Conservation (phyloP, 768 basidiomycete species). For the Myochromella boudieri region DNA sequence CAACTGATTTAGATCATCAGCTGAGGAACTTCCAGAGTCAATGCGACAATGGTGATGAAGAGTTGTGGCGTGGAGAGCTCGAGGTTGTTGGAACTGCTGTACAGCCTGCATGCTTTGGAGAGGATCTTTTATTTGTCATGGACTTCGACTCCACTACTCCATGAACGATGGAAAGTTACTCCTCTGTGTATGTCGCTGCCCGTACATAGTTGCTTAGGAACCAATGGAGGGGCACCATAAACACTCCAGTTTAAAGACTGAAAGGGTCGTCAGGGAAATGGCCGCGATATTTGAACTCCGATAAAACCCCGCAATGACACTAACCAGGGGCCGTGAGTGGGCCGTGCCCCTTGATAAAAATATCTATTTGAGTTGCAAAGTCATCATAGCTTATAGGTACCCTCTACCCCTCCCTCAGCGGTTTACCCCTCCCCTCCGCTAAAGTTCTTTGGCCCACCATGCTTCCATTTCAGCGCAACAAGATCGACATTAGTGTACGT, state of each 20-base stretch:
- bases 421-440: slow-evolving; percentile 26
- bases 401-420: slow-evolving; percentile 20
- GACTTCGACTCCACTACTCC: slow-evolving; percentile 8
- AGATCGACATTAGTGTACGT: slow-evolving; percentile 91
- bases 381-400: slow-evolving; percentile 15
- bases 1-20: slow-evolving; percentile 10
- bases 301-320: slow-evolving; percentile 27
- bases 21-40: slow-evolving; percentile 8
- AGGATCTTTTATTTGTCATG: slow-evolving; percentile 11
- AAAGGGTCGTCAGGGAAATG: slow-evolving; percentile 11
- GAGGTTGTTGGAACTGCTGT: background rate
- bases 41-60: slow-evolving; percentile 15
- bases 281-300: slow-evolving; percentile 25
- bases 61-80: slow-evolving; percentile 11
- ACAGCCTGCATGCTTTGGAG: background rate
- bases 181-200: background rate
- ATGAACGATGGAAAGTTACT: background rate
- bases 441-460: slow-evolving; percentile 39
- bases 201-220: slow-evolving; percentile 9
- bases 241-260: too few species aligned
- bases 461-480: slow-evolving; percentile 82
- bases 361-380: slow-evolving; percentile 18
- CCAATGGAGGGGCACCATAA: slow-evolving; percentile 3
- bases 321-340: slow-evolving; percentile 1
- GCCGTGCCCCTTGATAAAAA: slow-evolving; percentile 15